These are phyloP conservation scores for Salvia miltiorrhiza DNA, from an alignment of 257 asterid genomes.

Conservation along the genomic window DNA sequence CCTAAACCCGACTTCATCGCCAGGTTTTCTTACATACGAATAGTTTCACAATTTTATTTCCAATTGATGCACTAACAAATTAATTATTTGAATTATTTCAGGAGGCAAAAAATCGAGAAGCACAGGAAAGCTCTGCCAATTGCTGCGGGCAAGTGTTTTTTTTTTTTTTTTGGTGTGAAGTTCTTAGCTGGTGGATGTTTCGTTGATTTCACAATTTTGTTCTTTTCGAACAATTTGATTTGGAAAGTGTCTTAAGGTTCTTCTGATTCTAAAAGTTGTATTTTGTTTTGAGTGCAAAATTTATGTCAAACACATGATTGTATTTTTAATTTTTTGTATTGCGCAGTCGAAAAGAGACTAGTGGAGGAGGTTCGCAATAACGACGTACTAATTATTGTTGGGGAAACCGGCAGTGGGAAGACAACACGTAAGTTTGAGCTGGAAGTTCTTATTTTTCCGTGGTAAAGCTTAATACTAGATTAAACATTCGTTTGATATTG, in stretches of 20 bases:
- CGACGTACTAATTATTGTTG: slow-evolving; percentile 81
- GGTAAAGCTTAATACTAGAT: not conserved
- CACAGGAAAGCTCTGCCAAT: slow-evolving; percentile 76
- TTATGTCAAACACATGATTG: not conserved
- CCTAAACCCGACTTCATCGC: slow-evolving; percentile 32
- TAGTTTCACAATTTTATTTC: not conserved
- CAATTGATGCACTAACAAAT: not conserved
- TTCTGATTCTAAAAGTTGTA: not conserved
- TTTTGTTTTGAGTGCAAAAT: not conserved
- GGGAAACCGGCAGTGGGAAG: slow-evolving; percentile 98
- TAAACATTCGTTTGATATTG: not conserved
- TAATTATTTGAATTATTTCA: slow-evolving; percentile 25
- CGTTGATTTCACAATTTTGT: not conserved
- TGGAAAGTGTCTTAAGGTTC: not conserved
- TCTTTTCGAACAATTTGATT: not conserved
- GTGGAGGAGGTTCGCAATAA: slow-evolving; percentile 77
- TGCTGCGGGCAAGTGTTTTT: slow-evolving; percentile 54
- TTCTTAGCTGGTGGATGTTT: not conserved
- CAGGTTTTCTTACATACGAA: slow-evolving; percentile 31
- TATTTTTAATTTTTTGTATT: slow-evolving; percentile 17
- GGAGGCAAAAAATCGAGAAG: slow-evolving; percentile 60
- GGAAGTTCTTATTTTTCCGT: not conserved
- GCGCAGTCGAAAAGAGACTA: slow-evolving; percentile 70
- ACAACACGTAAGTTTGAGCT: slow-evolving; percentile 98
- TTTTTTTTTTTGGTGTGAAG: not conserved